Conservation (phyloP, 495 filamentous ascomycete genomes). For the Neurospora sp. region DNA sequence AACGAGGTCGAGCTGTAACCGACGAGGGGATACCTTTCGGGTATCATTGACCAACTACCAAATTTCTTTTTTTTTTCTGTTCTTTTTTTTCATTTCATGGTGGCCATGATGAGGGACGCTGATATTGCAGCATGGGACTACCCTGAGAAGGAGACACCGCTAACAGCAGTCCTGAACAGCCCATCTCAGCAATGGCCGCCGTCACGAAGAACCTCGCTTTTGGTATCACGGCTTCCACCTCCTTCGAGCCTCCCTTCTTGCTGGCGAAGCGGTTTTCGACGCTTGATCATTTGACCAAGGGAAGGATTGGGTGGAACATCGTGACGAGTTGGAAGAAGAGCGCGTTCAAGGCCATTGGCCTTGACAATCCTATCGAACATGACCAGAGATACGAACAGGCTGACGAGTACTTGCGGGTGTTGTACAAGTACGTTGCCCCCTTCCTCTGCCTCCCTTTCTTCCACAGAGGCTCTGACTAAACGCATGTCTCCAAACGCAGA, state of each 20-base stretch:
- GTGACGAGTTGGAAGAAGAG: slow-evolving; percentile 52
- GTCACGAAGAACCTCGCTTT: slow-evolving; percentile 46
- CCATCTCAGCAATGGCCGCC: slow-evolving; percentile 45
- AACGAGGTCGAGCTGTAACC: neutral
- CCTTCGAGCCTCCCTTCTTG: slow-evolving; percentile 48
- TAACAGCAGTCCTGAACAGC: slow-evolving; percentile 5
- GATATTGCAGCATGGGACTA: neutral
- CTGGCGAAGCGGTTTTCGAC: slow-evolving; percentile 52
- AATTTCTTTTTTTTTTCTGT: no score
- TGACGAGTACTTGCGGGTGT: slow-evolving; percentile 49
- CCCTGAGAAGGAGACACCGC: neutral
- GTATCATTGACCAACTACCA: neutral
- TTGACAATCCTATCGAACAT: slow-evolving; percentile 47
- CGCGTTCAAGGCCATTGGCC: slow-evolving; percentile 48
- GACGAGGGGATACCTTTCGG: neutral
- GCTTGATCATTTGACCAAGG: slow-evolving; percentile 52
- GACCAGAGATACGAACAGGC: slow-evolving; percentile 52
- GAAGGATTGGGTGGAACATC: slow-evolving; percentile 56
- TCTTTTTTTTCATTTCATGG: neutral
- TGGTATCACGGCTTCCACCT: slow-evolving; percentile 47
- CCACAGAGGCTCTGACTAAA: no score
- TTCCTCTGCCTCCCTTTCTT: no score
- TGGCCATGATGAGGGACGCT: neutral
- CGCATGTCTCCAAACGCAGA: no score
- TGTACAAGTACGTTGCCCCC: slow-evolving; percentile 38